Percentiles rank a stretch among this genome's conserved stretches.
Evolutionary conservation across 257 asterid species (phyloP).

Genomic region (Jacaranda mimosifolia): DNA sequence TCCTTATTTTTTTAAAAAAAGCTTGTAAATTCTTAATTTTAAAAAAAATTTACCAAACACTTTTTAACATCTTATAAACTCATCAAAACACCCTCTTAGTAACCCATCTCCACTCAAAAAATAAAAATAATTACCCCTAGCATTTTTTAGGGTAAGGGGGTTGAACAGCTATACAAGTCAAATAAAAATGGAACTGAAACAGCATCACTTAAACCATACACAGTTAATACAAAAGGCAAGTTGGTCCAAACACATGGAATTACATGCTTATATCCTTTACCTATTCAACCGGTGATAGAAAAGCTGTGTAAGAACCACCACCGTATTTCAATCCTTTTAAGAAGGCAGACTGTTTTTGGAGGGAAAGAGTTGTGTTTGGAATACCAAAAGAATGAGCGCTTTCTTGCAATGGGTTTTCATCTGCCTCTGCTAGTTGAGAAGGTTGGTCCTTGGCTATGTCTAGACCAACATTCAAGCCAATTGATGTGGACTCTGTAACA

Average conservation of each 20-base stretch:
- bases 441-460: slow-evolving; percentile 24
- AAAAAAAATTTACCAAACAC: no score
- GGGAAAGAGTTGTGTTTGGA: slow-evolving; percentile 55
- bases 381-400: slow-evolving; percentile 52
- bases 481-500: slow-evolving; percentile 61
- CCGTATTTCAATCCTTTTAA: slow-evolving; percentile 72
- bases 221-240: slow-evolving; percentile 34
- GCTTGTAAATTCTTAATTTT: no score
- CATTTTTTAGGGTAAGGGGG: slow-evolving; percentile 10
- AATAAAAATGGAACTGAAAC: no score
- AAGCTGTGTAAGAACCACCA: slow-evolving; percentile 64
- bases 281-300: slow-evolving; percentile 56
- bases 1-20: no score
- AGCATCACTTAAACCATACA: not conserved
- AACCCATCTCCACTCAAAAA: slow-evolving; percentile 10
- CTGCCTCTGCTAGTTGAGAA: slow-evolving; percentile 43
- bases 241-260: not conserved
- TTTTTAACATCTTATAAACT: no score
- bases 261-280: not conserved
- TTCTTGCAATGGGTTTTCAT: slow-evolving; percentile 36
- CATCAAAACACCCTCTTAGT: no score
- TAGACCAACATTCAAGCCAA: slow-evolving; percentile 80
- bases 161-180: slow-evolving; percentile 20
- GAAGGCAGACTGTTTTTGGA: slow-evolving; percentile 57
- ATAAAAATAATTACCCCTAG: slow-evolving; percentile 20